Conservation (phyloP, 495 filamentous ascomycete genomes). For the Xylaria curta region DNA sequence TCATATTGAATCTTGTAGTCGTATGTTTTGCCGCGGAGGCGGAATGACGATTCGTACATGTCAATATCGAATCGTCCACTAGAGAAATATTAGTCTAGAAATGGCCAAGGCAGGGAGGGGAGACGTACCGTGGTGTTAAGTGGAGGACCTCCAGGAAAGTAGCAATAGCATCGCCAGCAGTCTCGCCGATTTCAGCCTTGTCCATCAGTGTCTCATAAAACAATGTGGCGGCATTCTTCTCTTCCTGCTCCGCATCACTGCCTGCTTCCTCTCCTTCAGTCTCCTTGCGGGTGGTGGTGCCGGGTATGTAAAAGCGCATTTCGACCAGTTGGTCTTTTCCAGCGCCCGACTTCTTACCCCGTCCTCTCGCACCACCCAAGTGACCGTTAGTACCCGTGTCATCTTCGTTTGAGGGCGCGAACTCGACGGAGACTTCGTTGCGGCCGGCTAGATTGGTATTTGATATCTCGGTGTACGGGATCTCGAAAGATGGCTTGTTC, state of each 20-base stretch:
- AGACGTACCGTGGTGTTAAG: conserved; percentile 85
- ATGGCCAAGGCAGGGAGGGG: neutral
- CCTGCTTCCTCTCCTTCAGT: conserved; percentile 75
- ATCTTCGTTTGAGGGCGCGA: conserved; percentile 72
- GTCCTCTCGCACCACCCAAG: conserved; percentile 76
- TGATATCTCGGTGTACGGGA: conserved; percentile 95
- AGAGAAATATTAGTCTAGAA: conserved; percentile 42
- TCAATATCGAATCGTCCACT: conserved; percentile 99
- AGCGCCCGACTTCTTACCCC: conserved; percentile 86
- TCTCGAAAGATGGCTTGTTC: conserved; percentile 95
- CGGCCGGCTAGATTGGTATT: conserved; percentile 98
- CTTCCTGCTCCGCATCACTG: conserved; percentile 73
- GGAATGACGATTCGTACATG: conserved; percentile 98
- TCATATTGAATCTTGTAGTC: conserved; percentile 99
- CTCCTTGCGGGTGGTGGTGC: conserved; percentile 84
- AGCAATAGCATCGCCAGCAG: conserved; percentile 95
- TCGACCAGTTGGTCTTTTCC: conserved; percentile 93
- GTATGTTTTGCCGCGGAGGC: conserved; percentile 97
- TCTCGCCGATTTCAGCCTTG: conserved; percentile 98
- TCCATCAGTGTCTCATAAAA: conserved; percentile 98
- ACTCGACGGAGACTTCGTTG: conserved; percentile 97
- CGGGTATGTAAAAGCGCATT: conserved; percentile 99
- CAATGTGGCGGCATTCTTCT: conserved; percentile 90
- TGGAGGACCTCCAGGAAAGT: conserved; percentile 97
- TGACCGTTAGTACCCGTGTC: conserved; percentile 75